Conservation (phyloP, 2,329 filamentous ascomycete species). For the Colletotrichum kahawae region DNA sequence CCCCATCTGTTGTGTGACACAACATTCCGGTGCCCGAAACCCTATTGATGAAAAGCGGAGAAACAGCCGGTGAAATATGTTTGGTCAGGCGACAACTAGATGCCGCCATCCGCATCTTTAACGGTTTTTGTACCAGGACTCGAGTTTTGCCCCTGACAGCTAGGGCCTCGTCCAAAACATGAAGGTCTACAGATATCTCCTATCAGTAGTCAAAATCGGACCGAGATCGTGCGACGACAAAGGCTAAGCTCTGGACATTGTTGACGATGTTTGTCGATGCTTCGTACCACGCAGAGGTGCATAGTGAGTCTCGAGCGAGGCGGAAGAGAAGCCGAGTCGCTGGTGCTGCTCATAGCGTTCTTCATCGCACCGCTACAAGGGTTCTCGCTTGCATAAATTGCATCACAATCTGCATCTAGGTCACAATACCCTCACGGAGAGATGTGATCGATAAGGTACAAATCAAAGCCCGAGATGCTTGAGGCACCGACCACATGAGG, state of each 20-base stretch:
- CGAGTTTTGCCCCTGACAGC: neutral
- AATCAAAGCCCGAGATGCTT: neutral
- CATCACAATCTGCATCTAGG: neutral
- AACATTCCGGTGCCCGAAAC: neutral
- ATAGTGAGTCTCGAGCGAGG: neutral
- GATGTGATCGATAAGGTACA: neutral
- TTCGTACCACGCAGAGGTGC: neutral
- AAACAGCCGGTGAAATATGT: neutral
- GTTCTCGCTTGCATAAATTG: neutral
- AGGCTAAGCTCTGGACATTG: neutral
- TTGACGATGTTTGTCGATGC: neutral
- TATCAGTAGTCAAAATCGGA: neutral
- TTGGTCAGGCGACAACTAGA: neutral
- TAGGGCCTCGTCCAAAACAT: neutral
- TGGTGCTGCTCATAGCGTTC: neutral
- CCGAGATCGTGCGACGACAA: neutral
- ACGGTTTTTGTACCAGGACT: neutral
- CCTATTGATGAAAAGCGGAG: neutral
- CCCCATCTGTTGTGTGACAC: neutral
- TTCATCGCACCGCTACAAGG: neutral
- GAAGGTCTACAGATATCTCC: neutral
- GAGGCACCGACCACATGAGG: neutral
- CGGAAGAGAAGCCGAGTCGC: neutral
- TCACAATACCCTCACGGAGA: neutral
- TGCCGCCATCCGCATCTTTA: neutral